Evolutionary conservation across 2,329 filamentous ascomycete genomes (phyloP).

Genomic region (Pyrenophora seminiperda): DNA sequence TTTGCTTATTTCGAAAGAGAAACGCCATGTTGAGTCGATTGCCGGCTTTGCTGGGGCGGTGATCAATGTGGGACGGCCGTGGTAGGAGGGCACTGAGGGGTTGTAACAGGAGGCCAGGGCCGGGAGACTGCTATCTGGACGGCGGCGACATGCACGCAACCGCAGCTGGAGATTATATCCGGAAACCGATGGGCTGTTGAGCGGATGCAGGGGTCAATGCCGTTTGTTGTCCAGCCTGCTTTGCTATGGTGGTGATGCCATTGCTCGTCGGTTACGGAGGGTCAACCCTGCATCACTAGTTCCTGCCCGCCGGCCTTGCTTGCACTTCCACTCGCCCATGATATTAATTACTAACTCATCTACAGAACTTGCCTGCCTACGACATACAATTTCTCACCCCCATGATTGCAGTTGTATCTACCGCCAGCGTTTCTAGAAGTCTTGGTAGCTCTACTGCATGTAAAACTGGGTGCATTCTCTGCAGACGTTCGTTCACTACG

Average conservation of each 20-base stretch:
- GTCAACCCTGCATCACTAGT: conserved; percentile 23
- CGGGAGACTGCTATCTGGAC: conserved; percentile 41
- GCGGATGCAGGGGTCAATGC: conserved; percentile 15
- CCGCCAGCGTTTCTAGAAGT: no score
- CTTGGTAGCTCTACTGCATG: no score
- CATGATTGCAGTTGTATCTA: no score
- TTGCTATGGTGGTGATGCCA: conserved; percentile 26
- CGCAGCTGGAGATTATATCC: conserved; percentile 11
- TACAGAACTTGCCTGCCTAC: no score
- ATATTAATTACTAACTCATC: not conserved
- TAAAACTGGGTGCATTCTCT: no score
- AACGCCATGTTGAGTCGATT: conserved; percentile 65
- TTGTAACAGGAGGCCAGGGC: conserved; percentile 33
- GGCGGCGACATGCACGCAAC: conserved; percentile 39
- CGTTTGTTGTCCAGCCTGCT: conserved; percentile 34
- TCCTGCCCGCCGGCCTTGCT: conserved; percentile 6
- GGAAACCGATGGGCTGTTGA: conserved; percentile 11
- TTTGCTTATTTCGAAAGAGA: conserved; percentile 68
- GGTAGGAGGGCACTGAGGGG: conserved; percentile 23
- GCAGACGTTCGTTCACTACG: not conserved
- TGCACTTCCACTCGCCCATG: conserved; percentile 16
- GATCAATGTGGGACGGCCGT: conserved; percentile 23
- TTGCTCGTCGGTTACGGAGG: conserved; percentile 21
- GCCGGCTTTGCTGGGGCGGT: conserved; percentile 17
- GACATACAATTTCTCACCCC: no score